These are phyloP conservation scores for Anastatica hierochuntica DNA, from an alignment of 345 rosid genomes.

Conservation along the genomic window DNA sequence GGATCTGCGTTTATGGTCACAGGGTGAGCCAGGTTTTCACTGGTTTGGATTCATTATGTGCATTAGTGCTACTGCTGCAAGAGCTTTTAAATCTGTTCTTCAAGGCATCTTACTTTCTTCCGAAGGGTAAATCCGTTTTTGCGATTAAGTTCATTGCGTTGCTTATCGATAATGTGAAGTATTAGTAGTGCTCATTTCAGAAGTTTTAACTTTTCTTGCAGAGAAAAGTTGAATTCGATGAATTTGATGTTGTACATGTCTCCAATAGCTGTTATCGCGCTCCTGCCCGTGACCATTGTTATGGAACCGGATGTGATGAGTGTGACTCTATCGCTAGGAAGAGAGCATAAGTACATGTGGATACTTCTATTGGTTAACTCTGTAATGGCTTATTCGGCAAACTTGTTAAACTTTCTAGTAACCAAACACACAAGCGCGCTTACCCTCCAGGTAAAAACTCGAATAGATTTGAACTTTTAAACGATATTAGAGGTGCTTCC, in stretches of 20 bases:
- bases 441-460: conserved; percentile 68
- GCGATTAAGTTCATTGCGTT: too few relatives aligned
- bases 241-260: conserved; percentile 88
- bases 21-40: conserved; percentile 98
- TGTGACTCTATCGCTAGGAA: conserved; percentile 43
- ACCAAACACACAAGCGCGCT: conserved; percentile 91
- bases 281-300: conserved; percentile 56
- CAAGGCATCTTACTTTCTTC: conserved; percentile 94
- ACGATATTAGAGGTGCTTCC: too few relatives aligned
- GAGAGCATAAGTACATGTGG: conserved; percentile 64
- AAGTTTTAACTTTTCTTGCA: too few relatives aligned
- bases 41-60: conserved; percentile 93
- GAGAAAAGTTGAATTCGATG: conserved; percentile 94
- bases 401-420: conserved; percentile 76
- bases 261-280: conserved; percentile 71
- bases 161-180: too few relatives aligned
- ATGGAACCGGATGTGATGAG: conserved; percentile 81
- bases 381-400: conserved; percentile 71
- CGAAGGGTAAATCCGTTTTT: conserved; percentile 47
- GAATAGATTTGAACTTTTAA: too few relatives aligned
- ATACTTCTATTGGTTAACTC: conserved; percentile 65
- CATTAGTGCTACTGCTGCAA: conserved; percentile 87
- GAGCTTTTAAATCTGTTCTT: conserved; percentile 95
- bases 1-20: not conserved
- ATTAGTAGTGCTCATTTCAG: too few relatives aligned